Evolutionary conservation across 129 eudicot genomes (phyloP), one percentile per base, ranked within the genome.

Genomic region (Tagetes erecta): DNA sequence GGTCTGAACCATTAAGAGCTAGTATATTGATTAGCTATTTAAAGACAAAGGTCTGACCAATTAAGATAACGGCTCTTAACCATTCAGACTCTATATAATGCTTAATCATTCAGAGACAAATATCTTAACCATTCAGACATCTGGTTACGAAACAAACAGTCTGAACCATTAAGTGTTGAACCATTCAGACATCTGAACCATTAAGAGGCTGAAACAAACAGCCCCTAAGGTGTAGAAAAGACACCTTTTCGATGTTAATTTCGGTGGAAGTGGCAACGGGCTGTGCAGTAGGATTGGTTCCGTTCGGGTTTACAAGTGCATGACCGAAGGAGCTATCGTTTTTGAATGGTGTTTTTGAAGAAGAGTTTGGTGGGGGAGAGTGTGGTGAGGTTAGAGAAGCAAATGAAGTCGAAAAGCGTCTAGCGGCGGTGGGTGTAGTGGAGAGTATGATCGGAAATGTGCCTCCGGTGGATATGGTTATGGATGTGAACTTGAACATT

Each of bases 241-340:
- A 45, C 78, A 89, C 97, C 90, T 80, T 83, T 81, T 92, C 97
- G 49, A 92, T 87, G 58, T 80, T 56, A 3, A 91, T 75, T 64
- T 92, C 97, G 3, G 96, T 65, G 52, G 86, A 82, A 58, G 81
- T 85, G 3, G 79, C 80, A 64, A 84, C 81, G 27, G 27, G 27
- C 6, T 71, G 78, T 41, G 76, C 75, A 70, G 84, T 56, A 0
- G 85, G 87, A 83, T 70, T 59, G 33, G 38, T 80, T 33, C 89
- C 95, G 36, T 76, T 87, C 4, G 83, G 86, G 71, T 71, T 87
- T 20, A 65, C 81, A 42, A 83, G 6, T 0, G 85, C 71, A 70
- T 84, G 81, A 51, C 56, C 83, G 70, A 57, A 64, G 20, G 14
- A 45, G 66, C 74, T 79, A 34, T 81, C 84, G 76, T 45, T 3